phyloP scores from a whole-genome alignment of 352 stramenopile species.

The Phytopythium helicoides region DNA sequence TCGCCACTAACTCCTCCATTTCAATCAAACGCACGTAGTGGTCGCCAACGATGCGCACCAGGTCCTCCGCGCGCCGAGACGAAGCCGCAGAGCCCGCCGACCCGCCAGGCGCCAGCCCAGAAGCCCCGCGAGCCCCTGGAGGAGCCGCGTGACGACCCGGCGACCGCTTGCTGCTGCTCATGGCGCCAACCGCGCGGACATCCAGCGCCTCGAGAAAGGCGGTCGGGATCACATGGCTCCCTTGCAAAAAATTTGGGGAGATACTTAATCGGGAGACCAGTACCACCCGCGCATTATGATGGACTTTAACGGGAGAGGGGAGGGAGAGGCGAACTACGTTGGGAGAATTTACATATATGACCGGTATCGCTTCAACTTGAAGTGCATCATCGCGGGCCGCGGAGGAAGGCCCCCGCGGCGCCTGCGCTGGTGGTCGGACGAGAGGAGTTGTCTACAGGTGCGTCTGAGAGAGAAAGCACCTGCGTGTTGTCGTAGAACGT shows the following conservation, averaged over 20 bases:
- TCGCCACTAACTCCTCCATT: not conserved
- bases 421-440: conserved; percentile 54
- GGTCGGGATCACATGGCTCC: not conserved
- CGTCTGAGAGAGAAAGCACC: conserved; percentile 60
- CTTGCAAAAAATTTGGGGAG: conserved; percentile 2
- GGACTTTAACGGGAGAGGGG: not conserved
- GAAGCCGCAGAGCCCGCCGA: conserved; percentile 3
- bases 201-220: not conserved
- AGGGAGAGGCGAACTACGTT: too few relatives aligned
- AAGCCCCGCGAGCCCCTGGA: not conserved
- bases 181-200: conserved; percentile 2
- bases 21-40: conserved; percentile 51
- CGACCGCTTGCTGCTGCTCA: conserved; percentile 6
- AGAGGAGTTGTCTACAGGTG: conserved; percentile 29
- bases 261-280: conserved; percentile 2
- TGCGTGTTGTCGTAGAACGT: conserved; percentile 79
- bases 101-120: not conserved
- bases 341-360: too few relatives aligned
- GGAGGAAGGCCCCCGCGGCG: conserved; percentile 1
- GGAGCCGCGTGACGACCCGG: not conserved
- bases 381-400: too few relatives aligned
- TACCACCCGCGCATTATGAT: too few relatives aligned
- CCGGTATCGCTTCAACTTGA: too few relatives aligned
- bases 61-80: conserved; percentile 33
- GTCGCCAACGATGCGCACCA: conserved; percentile 68